Base-by-base conservation (phyloP, 2,329 filamentous ascomycete genomes). In the Bipolaris sorokiniana region DNA sequence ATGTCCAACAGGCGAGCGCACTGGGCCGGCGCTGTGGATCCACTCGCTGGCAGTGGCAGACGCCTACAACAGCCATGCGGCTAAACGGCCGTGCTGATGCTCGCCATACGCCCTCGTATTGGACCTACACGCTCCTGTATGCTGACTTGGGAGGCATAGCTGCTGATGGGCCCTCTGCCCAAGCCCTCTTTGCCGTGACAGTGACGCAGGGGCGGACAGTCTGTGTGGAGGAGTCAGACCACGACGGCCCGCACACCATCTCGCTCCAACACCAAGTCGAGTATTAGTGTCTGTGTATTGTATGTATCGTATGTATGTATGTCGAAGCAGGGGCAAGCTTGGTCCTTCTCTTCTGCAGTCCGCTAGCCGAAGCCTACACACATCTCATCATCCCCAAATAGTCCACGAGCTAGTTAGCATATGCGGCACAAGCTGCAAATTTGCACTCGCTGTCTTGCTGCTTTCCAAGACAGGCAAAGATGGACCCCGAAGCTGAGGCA, bases 1-100 rank as follows among this genome's bases (percentile, higher is more conserved):
- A 65, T 63, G 46, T 56, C 65, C 66, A 67, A 65, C 62, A 47
- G 58, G 48, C 48, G 53, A 47, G 52, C 57, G 34, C 45, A 42
- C 46, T 47, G 36, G 10, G 40, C 41, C 41, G 20, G 15, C 9
- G 5, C 26, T 10, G 48, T 37, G 51, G 51, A 46, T 52, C 55
- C 51, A 58, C 48, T 38, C 48, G 33, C 22, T 56, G 46, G 48
- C 44, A 37, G 40, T 48, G 47, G 45, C 52, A 56, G 22, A 52
- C 56, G 37, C 56, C 31, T n/a, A 46, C 34, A 34, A 49, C 33
- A 23, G 26, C 34, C 9, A 47, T 53, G 56, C 59, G 56, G 45
- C 37, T 50, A 62, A 40, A 36, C 36, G 22, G 40, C 16, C 45
- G 40, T 31, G 40, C 22, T 37, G 31, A 47, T 13, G 16, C 16